phyloP scores from a whole-genome alignment of 257 asterid genomes.

The Solanum sparsipilum region DNA sequence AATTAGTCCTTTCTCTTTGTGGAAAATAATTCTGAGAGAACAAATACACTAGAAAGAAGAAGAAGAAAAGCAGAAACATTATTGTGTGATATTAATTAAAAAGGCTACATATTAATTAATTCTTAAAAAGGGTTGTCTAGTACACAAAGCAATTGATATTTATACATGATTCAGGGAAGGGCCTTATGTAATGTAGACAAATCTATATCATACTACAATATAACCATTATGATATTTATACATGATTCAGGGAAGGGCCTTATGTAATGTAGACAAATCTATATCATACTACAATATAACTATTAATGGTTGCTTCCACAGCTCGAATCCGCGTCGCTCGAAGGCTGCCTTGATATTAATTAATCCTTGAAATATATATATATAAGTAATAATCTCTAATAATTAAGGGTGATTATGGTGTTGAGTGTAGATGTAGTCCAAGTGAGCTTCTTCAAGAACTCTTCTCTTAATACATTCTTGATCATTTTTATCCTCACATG shows the following conservation, averaged over 20 bases:
- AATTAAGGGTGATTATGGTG: constrained; percentile 29
- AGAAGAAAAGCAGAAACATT: not conserved
- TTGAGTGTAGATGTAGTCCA: constrained; percentile 82
- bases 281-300: not conserved
- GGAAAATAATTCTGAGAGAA: not conserved
- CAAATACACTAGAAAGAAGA: not conserved
- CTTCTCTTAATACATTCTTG: constrained; percentile 54
- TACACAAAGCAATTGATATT: not conserved
- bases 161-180: not conserved
- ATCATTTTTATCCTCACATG: constrained; percentile 22
- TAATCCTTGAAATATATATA: not conserved
- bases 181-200: not conserved
- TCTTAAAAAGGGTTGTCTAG: not conserved
- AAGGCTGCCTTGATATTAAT: not conserved
- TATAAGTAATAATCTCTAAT: not conserved
- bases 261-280: not conserved
- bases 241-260: not conserved
- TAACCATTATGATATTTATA: not conserved
- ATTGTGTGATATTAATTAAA: not conserved
- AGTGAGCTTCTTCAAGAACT: constrained; percentile 46
- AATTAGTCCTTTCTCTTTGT: not conserved
- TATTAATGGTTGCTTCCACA: not conserved
- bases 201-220: not conserved
- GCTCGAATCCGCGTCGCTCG: not conserved
- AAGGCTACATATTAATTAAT: not conserved